phyloP scores from a whole-genome alignment of 2,329 filamentous ascomycete species.

The Exophiala viscosa region DNA sequence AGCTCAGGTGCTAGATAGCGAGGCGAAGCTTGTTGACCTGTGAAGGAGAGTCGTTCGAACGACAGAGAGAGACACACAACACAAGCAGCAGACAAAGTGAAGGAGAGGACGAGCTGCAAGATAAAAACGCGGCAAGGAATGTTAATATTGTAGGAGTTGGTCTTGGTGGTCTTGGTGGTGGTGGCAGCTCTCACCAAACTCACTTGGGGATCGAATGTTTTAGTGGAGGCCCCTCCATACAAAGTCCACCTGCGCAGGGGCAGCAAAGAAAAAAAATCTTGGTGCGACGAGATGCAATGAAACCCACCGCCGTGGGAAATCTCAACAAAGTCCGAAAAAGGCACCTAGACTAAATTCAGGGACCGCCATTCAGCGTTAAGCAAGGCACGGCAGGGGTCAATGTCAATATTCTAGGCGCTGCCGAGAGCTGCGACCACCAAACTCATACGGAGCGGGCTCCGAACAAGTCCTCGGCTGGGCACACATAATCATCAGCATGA shows the following conservation, averaged over 20 bases:
- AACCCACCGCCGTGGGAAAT: not conserved
- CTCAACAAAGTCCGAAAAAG: slow-evolving; percentile 6
- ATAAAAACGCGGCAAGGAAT: not conserved
- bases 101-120: not conserved
- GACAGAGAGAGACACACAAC: not conserved
- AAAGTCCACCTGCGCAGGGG: not conserved
- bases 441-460: not conserved
- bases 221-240: slow-evolving; percentile 2
- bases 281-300: not conserved
- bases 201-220: not conserved
- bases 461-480: too few relatives aligned
- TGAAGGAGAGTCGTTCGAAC: too few relatives aligned
- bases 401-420: not conserved
- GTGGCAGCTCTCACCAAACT: too few relatives aligned
- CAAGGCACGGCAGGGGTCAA: too few relatives aligned
- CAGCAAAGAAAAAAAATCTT: slow-evolving; percentile 9
- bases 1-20: not conserved
- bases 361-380: not conserved
- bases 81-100: not conserved
- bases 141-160: too few relatives aligned
- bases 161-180: too few relatives aligned
- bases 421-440: not conserved
- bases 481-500: not conserved
- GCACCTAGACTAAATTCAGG: slow-evolving; percentile 8
- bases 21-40: too few relatives aligned